Evolutionary conservation across 768 basidiomycete species (phyloP), one percentile per base, ranked within the genome.

Genomic region (Coprinellus micaceus): DNA sequence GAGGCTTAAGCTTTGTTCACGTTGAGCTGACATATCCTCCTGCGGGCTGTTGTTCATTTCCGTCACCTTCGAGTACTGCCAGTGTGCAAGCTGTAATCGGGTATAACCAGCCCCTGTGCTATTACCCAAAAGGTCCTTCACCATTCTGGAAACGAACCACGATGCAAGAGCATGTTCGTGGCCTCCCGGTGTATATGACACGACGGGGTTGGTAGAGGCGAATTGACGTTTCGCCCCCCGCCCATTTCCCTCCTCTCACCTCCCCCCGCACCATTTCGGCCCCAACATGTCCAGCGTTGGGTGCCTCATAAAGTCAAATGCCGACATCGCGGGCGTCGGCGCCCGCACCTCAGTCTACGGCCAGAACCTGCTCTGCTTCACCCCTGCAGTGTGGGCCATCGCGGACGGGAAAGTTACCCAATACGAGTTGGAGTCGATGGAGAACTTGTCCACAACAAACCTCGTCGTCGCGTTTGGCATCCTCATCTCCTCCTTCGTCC

Each of bases 331-430:
- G 17, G 66, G 66, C 12, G 60, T 67, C 33, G 66, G 67, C 10
- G 65, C 69, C 17, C 66, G 68, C 17, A 48, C 52, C 5, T 61
- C 70, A 0, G 65, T 67, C 44, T 69, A 71, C 54, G 49, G 56
- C 2, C 70, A 69, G 40, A 66, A 61, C 45, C 37, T 69, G 0
- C 55, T 69, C 25, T 58, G 61, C 39, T 66, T 69, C 41, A 51
- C 63, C 4, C 64, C 66, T 4, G 65, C 64, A 4, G 1, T 68
- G 12, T 58, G 36, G 13, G 62, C 61, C 9, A 60, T 66, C 17
- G 47, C 29, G 17, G 66, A 68, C 29, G 53, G 62, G 12, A 11
- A 64, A 15, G 62, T 71, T 9, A 50, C 58, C 3, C 12, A 45
- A 2, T 51, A 57, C 40, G 68, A 69, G 40, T 44, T 67, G 26